These are phyloP conservation scores for Lineolata rhizophorae DNA, from an alignment of 495 filamentous ascomycete species.

Conservation along the genomic window DNA sequence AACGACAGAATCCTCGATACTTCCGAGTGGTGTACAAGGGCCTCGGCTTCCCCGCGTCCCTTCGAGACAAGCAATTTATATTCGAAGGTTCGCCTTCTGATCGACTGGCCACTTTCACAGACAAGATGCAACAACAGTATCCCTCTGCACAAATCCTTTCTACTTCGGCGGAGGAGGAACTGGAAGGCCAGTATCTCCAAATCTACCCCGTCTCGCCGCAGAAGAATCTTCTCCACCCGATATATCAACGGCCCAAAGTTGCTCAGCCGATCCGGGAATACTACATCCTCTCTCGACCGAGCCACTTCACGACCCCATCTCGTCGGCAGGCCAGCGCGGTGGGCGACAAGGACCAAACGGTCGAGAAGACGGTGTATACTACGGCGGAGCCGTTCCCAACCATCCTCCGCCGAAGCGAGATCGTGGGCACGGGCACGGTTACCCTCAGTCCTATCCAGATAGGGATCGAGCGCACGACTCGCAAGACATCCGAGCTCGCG, in stretches of 20 bases:
- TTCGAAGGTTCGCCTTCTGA: constrained; percentile 66
- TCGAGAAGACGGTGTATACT: constrained; percentile 72
- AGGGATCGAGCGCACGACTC: constrained; percentile 71
- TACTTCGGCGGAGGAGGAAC: constrained; percentile 43
- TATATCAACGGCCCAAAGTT: constrained; percentile 74
- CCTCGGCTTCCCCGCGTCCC: constrained; percentile 58
- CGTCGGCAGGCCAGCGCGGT: constrained; percentile 41
- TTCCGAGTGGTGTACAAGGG: constrained; percentile 86
- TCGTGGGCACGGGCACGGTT: constrained; percentile 43
- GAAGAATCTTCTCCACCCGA: constrained; percentile 62
- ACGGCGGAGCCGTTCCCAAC: constrained; percentile 80
- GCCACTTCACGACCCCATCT: constrained; percentile 49
- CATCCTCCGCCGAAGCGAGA: constrained; percentile 72
- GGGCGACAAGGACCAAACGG: constrained; percentile 44
- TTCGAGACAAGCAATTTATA: constrained; percentile 84
- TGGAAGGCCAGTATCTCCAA: constrained; percentile 84
- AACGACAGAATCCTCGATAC: constrained; percentile 57
- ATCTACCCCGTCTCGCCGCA: constrained; percentile 61
- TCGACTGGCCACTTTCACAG: constrained; percentile 59
- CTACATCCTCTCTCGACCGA: constrained; percentile 50
- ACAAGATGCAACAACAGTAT: constrained; percentile 81
- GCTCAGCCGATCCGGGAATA: constrained; percentile 64
- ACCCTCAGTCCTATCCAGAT: constrained; percentile 58
- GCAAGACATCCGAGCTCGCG: constrained; percentile 73
- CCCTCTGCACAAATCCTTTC: constrained; percentile 64